phyloP scores from a whole-genome alignment of 2,329 filamentous ascomycete genomes.

The Trichophyton equinum region DNA sequence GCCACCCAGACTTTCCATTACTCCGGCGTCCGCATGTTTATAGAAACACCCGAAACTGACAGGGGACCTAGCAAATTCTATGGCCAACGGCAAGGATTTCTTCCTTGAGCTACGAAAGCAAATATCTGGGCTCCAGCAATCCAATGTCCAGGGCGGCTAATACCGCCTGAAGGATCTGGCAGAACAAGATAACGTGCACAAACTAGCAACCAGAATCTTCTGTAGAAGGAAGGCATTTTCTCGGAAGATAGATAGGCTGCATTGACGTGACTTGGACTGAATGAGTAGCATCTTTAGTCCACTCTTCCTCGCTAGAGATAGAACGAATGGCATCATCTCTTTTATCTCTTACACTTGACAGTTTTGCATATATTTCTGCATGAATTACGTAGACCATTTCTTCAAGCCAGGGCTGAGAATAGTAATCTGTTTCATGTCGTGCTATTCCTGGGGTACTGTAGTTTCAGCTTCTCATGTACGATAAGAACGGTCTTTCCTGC shows the following conservation, averaged over 20 bases:
- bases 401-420: background rate
- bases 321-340: background rate
- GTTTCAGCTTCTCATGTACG: background rate
- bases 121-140: conserved; percentile 29
- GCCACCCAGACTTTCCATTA: conserved; percentile 6
- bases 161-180: background rate
- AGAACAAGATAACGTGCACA: background rate
- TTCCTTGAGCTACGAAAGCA: conserved; percentile 39
- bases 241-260: background rate
- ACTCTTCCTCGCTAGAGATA: background rate
- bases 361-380: background rate
- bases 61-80: conserved; percentile 30
- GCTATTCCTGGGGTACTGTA: background rate
- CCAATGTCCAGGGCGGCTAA: conserved; percentile 1
- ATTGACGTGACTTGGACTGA: background rate
- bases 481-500: background rate
- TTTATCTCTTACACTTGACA: background rate
- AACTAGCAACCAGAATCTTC: background rate
- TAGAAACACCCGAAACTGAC: conserved; percentile 9
- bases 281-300: background rate
- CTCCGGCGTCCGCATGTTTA: background rate
- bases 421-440: background rate
- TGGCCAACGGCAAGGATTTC: conserved; percentile 39
- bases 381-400: background rate
- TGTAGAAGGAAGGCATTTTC: background rate